These are phyloP conservation scores for Colletotrichum kahawae DNA, from an alignment of 2,329 filamentous ascomycete genomes.

Conservation along the genomic window DNA sequence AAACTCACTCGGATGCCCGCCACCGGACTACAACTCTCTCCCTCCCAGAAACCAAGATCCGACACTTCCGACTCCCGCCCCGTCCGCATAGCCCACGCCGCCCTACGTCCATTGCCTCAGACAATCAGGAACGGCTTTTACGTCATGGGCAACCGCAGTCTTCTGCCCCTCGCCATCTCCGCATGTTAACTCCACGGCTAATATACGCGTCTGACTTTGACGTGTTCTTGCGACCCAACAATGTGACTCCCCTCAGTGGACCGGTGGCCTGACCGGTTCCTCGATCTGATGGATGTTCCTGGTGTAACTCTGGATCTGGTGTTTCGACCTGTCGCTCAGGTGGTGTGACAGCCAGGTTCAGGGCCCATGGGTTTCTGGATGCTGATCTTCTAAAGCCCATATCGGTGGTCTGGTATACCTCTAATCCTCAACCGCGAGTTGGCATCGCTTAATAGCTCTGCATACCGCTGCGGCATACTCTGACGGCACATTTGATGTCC, in stretches of 20 bases:
- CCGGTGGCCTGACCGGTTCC: neutral
- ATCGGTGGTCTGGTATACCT: neutral
- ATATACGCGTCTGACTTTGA: neutral
- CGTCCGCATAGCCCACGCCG: neutral
- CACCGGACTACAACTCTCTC: neutral
- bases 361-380: neutral
- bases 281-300: slow-evolving; percentile 14
- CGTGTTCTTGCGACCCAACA: neutral
- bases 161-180: neutral
- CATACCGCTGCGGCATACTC: neutral
- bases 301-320: slow-evolving; percentile 11
- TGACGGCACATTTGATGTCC: neutral
- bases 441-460: neutral
- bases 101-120: neutral
- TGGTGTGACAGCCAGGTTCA: slow-evolving; percentile 10
- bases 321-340: slow-evolving; percentile 10
- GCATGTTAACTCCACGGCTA: neutral
- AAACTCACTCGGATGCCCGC: neutral
- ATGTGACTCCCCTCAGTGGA: neutral
- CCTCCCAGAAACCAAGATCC: slow-evolving; percentile 6
- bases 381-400: neutral
- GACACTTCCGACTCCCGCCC: slow-evolving; percentile 15
- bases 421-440: neutral
- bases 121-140: neutral
- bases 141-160: neutral